phyloP scores from a whole-genome alignment of 257 asterid genomes.

The Cruciata laevipes region DNA sequence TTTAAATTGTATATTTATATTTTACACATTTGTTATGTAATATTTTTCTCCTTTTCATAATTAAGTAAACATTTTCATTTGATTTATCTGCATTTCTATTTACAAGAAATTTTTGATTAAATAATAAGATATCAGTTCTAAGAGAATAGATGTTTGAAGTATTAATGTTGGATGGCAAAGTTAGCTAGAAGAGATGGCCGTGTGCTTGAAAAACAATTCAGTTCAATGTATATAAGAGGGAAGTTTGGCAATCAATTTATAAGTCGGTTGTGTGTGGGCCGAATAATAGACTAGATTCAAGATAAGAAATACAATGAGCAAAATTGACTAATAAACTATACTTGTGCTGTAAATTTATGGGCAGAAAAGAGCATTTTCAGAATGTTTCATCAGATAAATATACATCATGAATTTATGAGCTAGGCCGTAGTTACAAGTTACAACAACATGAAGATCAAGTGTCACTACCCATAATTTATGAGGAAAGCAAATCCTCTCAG shows the following conservation, averaged over 20 bases:
- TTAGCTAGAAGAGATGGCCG: not conserved
- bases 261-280: not conserved
- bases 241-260: not conserved
- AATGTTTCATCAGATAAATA: constrained; percentile 3
- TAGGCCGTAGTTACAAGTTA: constrained; percentile 6
- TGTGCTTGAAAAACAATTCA: not conserved
- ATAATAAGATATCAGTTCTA: too few species aligned
- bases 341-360: not conserved
- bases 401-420: constrained; percentile 12
- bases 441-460: constrained; percentile 3
- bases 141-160: too few species aligned
- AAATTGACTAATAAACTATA: not conserved
- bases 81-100: too few species aligned
- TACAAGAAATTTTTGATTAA: too few species aligned
- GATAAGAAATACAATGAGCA: not conserved
- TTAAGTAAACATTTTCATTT: too few species aligned
- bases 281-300: not conserved
- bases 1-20: too few species aligned
- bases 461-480: constrained; percentile 9
- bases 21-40: too few species aligned
- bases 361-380: constrained; percentile 6
- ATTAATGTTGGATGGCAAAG: not conserved
- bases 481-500: constrained; percentile 4
- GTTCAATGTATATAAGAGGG: not conserved
- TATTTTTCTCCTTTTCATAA: too few species aligned